phyloP scores from a whole-genome alignment of 768 basidiomycete species.

The Lactarius hengduanensis region DNA sequence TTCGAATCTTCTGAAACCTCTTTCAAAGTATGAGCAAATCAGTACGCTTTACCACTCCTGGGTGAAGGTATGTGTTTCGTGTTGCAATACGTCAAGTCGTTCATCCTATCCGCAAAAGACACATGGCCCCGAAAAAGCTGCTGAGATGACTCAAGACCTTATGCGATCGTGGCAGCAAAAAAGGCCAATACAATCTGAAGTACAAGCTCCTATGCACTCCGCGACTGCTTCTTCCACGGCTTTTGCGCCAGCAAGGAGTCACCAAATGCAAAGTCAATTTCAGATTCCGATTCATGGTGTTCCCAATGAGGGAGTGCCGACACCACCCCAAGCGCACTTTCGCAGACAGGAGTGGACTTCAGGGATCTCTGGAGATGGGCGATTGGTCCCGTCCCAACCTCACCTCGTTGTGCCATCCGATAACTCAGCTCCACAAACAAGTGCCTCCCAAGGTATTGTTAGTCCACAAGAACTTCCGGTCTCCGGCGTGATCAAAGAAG shows the following conservation, averaged over 20 bases:
- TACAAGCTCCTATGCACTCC: neutral
- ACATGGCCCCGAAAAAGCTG: constrained; percentile 10
- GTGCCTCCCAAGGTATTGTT: neutral
- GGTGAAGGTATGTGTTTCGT: constrained; percentile 14
- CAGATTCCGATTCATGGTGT: neutral
- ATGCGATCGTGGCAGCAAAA: neutral
- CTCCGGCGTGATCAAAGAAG: neutral
- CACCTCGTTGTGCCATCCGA: neutral
- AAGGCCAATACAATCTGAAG: neutral
- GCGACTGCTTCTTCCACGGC: neutral
- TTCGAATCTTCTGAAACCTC: neutral
- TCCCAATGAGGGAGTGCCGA: neutral
- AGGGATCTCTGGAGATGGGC: neutral
- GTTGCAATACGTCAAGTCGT: neutral
- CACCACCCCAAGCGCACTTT: neutral
- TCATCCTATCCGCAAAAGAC: constrained; percentile 6
- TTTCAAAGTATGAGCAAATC: constrained; percentile 8
- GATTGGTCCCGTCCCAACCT: constrained; percentile 1
- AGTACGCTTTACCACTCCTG: neutral
- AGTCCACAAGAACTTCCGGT: neutral
- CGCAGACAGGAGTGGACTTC: constrained; percentile 1
- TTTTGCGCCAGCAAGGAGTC: neutral
- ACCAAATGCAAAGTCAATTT: neutral
- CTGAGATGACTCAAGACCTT: constrained; percentile 4
- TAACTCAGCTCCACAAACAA: neutral